Conservation (phyloP, 306 rosid species). For the Sophora flavescens region DNA sequence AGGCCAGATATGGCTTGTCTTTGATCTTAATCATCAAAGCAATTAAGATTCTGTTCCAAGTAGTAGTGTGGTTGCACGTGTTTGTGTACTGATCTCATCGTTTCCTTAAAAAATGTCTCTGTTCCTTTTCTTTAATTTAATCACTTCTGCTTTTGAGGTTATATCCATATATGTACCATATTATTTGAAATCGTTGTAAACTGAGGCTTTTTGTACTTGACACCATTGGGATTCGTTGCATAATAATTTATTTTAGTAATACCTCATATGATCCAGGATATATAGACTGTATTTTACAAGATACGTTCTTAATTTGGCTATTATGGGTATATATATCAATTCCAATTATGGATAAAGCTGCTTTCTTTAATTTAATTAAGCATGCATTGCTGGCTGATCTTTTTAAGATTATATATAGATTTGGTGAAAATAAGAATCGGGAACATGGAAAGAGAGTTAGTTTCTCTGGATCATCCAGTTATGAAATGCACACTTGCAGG, state of each 20-base stretch:
- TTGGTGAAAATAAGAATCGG: slow-evolving; percentile 43
- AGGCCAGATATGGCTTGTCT: slow-evolving; percentile 32
- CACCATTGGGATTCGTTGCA: slow-evolving; percentile 43
- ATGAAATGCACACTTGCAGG: slow-evolving; percentile 27
- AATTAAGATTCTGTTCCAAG: slow-evolving; percentile 53
- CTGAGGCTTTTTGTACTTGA: slow-evolving; percentile 50
- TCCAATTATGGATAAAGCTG: slow-evolving; percentile 51
- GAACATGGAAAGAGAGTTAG: slow-evolving; percentile 44
- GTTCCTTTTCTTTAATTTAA: slow-evolving; percentile 27
- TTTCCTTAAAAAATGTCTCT: slow-evolving; percentile 43
- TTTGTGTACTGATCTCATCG: slow-evolving; percentile 38
- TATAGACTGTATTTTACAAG: slow-evolving; percentile 5
- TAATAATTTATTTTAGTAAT: slow-evolving; percentile 39
- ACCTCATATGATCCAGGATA: slow-evolving; percentile 30
- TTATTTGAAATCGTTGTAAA: slow-evolving; percentile 39
- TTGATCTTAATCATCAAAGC: slow-evolving; percentile 44
- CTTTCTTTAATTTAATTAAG: slow-evolving; percentile 27
- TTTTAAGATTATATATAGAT: slow-evolving; percentile 48
- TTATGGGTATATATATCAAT: slow-evolving; percentile 40
- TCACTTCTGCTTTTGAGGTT: slow-evolving; percentile 57
- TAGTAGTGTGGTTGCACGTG: slow-evolving; percentile 59
- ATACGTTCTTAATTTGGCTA: slow-evolving; percentile 40
- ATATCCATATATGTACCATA: slow-evolving; percentile 24
- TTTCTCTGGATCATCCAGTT: slow-evolving; percentile 37
- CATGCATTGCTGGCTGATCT: slow-evolving; percentile 15